Evolutionary conservation across 1,139 yeast genomes (phyloP), one percentile per base, ranked within the genome.

Genomic region (Suhomyces kunorum): DNA sequence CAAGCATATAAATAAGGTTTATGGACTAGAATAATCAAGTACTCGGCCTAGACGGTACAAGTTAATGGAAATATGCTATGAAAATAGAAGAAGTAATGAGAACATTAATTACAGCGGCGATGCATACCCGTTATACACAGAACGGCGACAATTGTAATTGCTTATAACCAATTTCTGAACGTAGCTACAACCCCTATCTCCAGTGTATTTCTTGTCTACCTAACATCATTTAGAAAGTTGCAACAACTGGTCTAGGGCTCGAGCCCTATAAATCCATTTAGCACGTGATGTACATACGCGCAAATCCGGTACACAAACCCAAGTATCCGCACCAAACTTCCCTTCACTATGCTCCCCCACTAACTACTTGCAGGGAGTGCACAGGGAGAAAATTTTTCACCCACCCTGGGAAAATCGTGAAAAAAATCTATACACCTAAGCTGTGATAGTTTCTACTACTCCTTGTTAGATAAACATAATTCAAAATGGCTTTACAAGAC

Each of bases 401-500:
- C 36, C 28, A 38, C 39, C 36, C 39, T 22, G 32, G 36, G 41
- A 36, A 28, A 35, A 31, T 32, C 38, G 39, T 38, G 42, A 38
- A 38, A 42, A 42, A 42, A 42, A 34, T 26, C 43, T 37, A 33
- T 30, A 36, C 36, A 33, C 39, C 17, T 29, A 26, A 36, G 44
- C 40, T 34, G 34, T 30, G 44, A 29, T 39, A 36, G 40, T 36
- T 40, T 37, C 37, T 40, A 40, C 38, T 38, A 40, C 44, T 36
- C 43, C 39, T 40, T 29, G 43, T 36, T 40, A 36, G 34, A 33
- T 36, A 29, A 46, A 39, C 52, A 54, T 48, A 50, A 53, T 49
- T 48, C 58, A 80, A 78, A 78, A 86, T 88, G 81, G 97, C 97
- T 77, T 81, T 88, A 75, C 88, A 88, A 81, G 98, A 92, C 92